Base-by-base conservation (phyloP, 2,329 filamentous ascomycete species). In the Aspergillus sp. region DNA sequence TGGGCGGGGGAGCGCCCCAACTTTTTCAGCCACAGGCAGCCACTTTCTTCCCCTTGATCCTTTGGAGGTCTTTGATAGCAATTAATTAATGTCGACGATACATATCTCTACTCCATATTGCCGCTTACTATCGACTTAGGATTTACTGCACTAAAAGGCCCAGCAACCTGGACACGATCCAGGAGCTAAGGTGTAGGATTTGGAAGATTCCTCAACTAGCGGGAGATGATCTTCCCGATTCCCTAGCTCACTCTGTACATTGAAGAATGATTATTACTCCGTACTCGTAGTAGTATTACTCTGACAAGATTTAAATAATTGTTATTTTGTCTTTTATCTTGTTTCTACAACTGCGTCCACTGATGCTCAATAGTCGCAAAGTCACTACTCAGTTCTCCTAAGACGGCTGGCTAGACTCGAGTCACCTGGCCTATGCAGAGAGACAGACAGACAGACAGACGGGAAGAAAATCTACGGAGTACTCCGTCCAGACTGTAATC, bases 201-300 rank as follows among this genome's bases (percentile, higher is more conserved):
- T 52, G 48, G 48, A 52, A 52, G 36, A 49, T 26, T 48, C 42
- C 29, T 42, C n/a, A 30, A 44, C 43, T 46, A 49, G 42, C 32
- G 29, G 19, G 19, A 32, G 30, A 32, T 32, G 30, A 32, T 32
- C 30, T 32, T 32, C 6, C 2, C 30, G 30, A 32, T 32, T 32
- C 30, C 19, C 19, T 19, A 19, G 19, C 19, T 19, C 19, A 19
- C 19, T 19, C 19, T 19, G 19, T 19, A 19, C 19, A 19, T 19
- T 19, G 19, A 19, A 19, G 19, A 19, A 19, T 19, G 19, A 19
- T 1, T 19, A 19, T 19, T 19, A 19, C 19, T n/a, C n/a, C n/a
- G n/a, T n/a, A n/a, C n/a, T 19, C 19, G 19, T 19, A 19, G 19
- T 2, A 19, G 19, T 19, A 19, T 19, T 19, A 19, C 19, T 19